Conservation (phyloP, 2,329 filamentous ascomycete genomes). For the Penicillium brasilianum region DNA sequence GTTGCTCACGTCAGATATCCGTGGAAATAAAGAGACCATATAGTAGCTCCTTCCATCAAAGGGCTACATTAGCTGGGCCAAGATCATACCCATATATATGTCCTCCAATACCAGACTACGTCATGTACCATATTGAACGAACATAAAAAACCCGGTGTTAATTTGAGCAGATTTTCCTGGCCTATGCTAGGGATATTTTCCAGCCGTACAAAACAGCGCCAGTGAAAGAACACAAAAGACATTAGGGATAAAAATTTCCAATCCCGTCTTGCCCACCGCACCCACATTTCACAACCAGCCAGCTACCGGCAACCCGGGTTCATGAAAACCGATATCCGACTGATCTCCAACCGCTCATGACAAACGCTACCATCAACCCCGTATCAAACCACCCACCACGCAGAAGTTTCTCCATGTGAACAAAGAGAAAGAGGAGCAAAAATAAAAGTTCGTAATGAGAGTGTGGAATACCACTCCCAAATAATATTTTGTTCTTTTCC, state of each 20-base stretch:
- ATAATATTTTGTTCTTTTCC: constrained; percentile 21
- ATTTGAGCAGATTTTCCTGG: constrained; percentile 42
- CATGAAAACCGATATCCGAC: constrained; percentile 8
- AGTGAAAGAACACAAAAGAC: constrained; percentile 28
- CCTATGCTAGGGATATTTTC: constrained; percentile 39
- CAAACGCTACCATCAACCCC: constrained; percentile 29
- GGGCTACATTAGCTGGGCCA: not conserved
- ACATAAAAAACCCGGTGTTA: constrained; percentile 36
- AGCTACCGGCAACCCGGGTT: constrained; percentile 23
- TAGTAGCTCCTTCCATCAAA: not conserved
- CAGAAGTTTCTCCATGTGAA: constrained; percentile 25
- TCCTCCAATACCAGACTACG: not conserved
- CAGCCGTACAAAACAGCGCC: constrained; percentile 34
- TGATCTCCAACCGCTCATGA: constrained; percentile 27
- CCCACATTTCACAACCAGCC: constrained; percentile 26
- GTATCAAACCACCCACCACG: constrained; percentile 27
- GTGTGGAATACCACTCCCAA: no score
- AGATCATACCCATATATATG: not conserved
- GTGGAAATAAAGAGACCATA: no score
- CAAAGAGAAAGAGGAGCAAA: constrained; percentile 13
- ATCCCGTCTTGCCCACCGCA: constrained; percentile 22
- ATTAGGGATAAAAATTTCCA: constrained; percentile 24
- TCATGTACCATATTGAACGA: constrained; percentile 25
- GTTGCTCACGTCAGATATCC: no score
- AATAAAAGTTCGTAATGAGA: constrained; percentile 29